Percentiles rank a stretch among this genome's conserved stretches.
Evolutionary conservation across 2,329 filamentous ascomycete genomes (phyloP).

Genomic region (Aureobasidium sp.): DNA sequence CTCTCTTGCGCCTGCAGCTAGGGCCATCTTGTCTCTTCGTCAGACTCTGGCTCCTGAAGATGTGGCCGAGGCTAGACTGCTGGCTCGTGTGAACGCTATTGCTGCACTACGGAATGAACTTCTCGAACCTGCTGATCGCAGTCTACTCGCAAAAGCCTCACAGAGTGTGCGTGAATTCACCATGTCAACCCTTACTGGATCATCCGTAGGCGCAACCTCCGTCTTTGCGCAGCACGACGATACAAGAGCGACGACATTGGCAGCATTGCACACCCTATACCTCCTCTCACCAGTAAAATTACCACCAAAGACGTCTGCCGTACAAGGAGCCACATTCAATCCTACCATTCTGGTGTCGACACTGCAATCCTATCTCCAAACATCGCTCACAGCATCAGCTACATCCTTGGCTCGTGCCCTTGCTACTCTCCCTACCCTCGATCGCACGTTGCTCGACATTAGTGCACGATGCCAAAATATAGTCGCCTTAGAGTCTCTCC

Average conservation of each 20-base stretch:
- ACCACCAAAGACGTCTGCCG: conserved; percentile 3
- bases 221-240: conserved; percentile 61
- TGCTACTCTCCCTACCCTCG: conserved; percentile 71
- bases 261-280: conserved; percentile 70
- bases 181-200: conserved; percentile 51
- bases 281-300: conserved; percentile 61
- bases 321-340: conserved; percentile 42
- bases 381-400: conserved; percentile 70
- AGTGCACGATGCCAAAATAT: conserved; percentile 83
- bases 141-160: conserved; percentile 66
- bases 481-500: conserved; percentile 74
- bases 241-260: conserved; percentile 63
- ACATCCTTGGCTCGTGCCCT: conserved; percentile 68
- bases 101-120: conserved; percentile 63
- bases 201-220: conserved; percentile 21
- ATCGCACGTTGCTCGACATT: conserved; percentile 74
- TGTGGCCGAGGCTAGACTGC: conserved; percentile 66
- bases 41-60: conserved; percentile 58
- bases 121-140: conserved; percentile 64
- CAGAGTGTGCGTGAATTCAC: conserved; percentile 79
- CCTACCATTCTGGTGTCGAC: conserved; percentile 68
- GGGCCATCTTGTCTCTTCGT: conserved; percentile 68
- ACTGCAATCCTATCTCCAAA: conserved; percentile 75
- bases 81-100: conserved; percentile 68
- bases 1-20: conserved; percentile 72